Base-by-base conservation (phyloP, 1,284 basidiomycete species). In the Lentinus polychrous region DNA sequence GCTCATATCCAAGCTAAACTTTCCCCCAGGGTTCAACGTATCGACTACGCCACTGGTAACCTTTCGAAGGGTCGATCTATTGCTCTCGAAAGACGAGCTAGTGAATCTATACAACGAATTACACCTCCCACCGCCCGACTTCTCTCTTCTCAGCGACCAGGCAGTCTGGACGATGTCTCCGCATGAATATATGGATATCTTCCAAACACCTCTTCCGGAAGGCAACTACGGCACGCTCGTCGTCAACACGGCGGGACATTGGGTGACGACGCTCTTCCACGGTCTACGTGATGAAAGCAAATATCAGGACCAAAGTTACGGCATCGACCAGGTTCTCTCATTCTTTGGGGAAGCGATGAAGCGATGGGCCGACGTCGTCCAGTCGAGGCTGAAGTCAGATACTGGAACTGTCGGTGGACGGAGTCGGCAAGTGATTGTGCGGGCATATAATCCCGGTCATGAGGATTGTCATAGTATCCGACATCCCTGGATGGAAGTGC, bases 371-470 rank as follows among this genome's bases (percentile, higher is more conserved):
- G 58, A 58, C 1, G 64, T 71, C 44, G 72, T 81, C 14, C 77
- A 82, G 57, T 38, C 47, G 47, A 43, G 37, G 41, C 33, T 36
- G 45, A 34, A 52, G 45, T 45, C 46, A 46, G 43, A 47, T 44
- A 34, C 59, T 49, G 20, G 66, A 63, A 44, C 57, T 24, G 41
- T 24, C 15, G 50, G 47, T 10, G 41, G 49, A 45, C n/a, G 45
- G 43, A 11, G 20, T 36, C 15, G 73, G 49, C 72, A 76, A 55
- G 78, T 79, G 5, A 58, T 84, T 14, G 73, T 80, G 8, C 61
- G 82, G 14, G 73, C 79, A n/a, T 84, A 84, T 55, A 56, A 79
- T 10, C 76, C 79, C 3, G 81, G 81, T 2, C 80, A 84, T 53
- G 80, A 83, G 51, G 70, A 79, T 49, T 84, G 81, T 53, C 81